phyloP scores from a whole-genome alignment of 208 protist species.

The Lotmaria passim region DNA sequence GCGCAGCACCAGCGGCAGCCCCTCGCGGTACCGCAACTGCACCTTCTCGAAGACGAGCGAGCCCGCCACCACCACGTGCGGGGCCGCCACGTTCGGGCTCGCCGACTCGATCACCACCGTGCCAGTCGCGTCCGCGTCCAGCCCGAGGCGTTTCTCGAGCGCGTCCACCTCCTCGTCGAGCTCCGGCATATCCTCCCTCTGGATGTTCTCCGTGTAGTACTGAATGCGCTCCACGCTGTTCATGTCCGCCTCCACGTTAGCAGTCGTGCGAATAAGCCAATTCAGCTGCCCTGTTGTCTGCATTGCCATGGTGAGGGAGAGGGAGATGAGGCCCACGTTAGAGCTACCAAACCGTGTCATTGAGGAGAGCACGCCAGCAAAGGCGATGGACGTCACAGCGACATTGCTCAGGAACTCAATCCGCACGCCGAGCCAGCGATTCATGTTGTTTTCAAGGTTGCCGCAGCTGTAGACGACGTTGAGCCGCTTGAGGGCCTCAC shows the following conservation, averaged over 20 bases:
- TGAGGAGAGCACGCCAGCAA: slow-evolving; percentile 46
- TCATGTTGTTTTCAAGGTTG: slow-evolving; percentile 44
- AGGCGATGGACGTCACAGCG: slow-evolving; percentile 45
- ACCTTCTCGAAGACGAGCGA: no score
- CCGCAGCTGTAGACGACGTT: slow-evolving; percentile 57
- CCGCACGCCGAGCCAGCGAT: slow-evolving; percentile 89
- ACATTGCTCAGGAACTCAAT: slow-evolving; percentile 87
- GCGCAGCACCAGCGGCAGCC: no score
- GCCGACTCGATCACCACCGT: slow-evolving; percentile 28
- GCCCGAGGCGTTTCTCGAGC: slow-evolving; percentile 4
- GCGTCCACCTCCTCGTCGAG: slow-evolving; percentile 14
- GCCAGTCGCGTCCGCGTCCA: slow-evolving; percentile 7
- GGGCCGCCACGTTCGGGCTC: slow-evolving; percentile 16
- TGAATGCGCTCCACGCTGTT: slow-evolving; percentile 73
- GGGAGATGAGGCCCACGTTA: slow-evolving; percentile 27
- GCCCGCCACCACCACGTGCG: slow-evolving; percentile 21
- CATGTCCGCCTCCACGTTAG: no score
- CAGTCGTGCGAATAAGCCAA: slow-evolving; percentile 31
- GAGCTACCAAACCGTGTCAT: slow-evolving; percentile 26
- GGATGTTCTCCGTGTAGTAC: slow-evolving; percentile 71
- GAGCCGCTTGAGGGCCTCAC: slow-evolving; percentile 57
- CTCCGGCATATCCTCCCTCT: slow-evolving; percentile 49
- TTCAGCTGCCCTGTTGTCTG: slow-evolving; percentile 36
- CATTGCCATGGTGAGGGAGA: slow-evolving; percentile 50
- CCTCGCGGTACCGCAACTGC: no score